A percentile compares a stretch with the other conserved stretches of the same genome.
Conservation (phyloP, 352 stramenopile species). For the Globisporangium nunn region DNA sequence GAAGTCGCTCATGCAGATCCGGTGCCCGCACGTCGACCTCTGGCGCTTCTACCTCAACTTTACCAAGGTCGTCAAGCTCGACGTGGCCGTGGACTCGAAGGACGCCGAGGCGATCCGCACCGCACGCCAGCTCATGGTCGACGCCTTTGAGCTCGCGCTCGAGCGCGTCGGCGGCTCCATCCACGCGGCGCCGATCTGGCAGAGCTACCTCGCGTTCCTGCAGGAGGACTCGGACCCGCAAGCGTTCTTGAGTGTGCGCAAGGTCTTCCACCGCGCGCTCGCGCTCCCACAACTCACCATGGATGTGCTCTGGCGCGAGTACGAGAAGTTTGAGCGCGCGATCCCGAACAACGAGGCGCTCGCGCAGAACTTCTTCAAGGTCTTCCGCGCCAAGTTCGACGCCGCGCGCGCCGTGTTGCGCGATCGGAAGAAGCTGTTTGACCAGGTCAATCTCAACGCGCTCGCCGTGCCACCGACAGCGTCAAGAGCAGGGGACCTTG, state of each 20-base stretch:
- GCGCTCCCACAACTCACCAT: slow-evolving; percentile 69
- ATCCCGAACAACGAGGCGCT: slow-evolving; percentile 87
- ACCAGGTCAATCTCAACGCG: slow-evolving; percentile 64
- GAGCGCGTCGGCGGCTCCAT: slow-evolving; percentile 81
- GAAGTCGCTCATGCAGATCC: slow-evolving; percentile 82
- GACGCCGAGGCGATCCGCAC: slow-evolving; percentile 47
- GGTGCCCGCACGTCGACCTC: slow-evolving; percentile 75
- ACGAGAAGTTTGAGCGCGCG: slow-evolving; percentile 82
- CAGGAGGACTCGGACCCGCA: slow-evolving; percentile 70
- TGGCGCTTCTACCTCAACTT: slow-evolving; percentile 88
- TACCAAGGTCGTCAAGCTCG: slow-evolving; percentile 78
- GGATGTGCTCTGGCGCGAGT: slow-evolving; percentile 82
- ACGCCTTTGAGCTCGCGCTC: slow-evolving; percentile 76
- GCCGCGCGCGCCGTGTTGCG: slow-evolving; percentile 64
- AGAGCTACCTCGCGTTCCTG: slow-evolving; percentile 76
- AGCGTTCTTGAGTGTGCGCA: slow-evolving; percentile 70
- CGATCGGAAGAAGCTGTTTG: slow-evolving; percentile 82
- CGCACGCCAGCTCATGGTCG: slow-evolving; percentile 72
- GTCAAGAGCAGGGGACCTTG: slow-evolving; percentile 22
- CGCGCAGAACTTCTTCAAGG: slow-evolving; percentile 85
- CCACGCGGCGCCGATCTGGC: slow-evolving; percentile 71
- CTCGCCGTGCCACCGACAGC: slow-evolving; percentile 40
- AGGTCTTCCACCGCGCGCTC: slow-evolving; percentile 80
- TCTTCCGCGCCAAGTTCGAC: slow-evolving; percentile 82
- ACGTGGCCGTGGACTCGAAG: slow-evolving; percentile 60